Percentiles rank a stretch among this genome's conserved stretches.
These are phyloP conservation scores for Neocallimastix lanati DNA, from an alignment of 192 early-diverging fungal genomes.

Conservation along the genomic window DNA sequence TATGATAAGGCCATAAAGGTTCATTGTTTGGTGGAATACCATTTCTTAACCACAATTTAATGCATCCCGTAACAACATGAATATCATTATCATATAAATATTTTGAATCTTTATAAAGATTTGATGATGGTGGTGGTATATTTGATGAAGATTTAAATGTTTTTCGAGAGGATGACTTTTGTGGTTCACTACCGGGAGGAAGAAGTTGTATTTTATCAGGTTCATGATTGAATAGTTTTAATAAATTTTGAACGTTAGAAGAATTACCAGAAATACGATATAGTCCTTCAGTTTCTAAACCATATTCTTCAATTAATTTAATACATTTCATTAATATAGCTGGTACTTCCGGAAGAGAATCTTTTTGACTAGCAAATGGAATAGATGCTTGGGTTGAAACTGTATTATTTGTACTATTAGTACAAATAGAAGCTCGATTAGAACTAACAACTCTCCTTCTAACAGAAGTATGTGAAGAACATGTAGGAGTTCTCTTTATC, in stretches of 20 bases:
- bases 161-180: constrained; percentile 1
- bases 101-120: not conserved
- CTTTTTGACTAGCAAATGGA: constrained; percentile 2
- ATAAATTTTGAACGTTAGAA: constrained; percentile 14
- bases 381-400: constrained; percentile 10
- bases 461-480: constrained; percentile 6
- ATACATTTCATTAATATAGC: constrained; percentile 22
- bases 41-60: constrained; percentile 23
- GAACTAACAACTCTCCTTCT: constrained; percentile 13
- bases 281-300: constrained; percentile 23
- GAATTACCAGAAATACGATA: constrained; percentile 28
- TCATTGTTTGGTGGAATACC: constrained; percentile 19
- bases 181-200: constrained; percentile 7
- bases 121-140: not conserved
- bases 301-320: constrained; percentile 23
- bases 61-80: constrained; percentile 27
- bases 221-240: constrained; percentile 15
- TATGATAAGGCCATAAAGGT: constrained; percentile 17
- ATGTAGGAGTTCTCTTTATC: not conserved
- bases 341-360: constrained; percentile 15
- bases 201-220: constrained; percentile 15
- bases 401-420: constrained; percentile 7
- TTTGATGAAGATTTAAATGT: not conserved
- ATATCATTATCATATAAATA: constrained; percentile 32
- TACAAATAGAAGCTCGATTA: constrained; percentile 8